A percentile compares a stretch with the other conserved stretches of the same genome.
Conservation (phyloP, 306 rosid species). For the Rosa chinensis region DNA sequence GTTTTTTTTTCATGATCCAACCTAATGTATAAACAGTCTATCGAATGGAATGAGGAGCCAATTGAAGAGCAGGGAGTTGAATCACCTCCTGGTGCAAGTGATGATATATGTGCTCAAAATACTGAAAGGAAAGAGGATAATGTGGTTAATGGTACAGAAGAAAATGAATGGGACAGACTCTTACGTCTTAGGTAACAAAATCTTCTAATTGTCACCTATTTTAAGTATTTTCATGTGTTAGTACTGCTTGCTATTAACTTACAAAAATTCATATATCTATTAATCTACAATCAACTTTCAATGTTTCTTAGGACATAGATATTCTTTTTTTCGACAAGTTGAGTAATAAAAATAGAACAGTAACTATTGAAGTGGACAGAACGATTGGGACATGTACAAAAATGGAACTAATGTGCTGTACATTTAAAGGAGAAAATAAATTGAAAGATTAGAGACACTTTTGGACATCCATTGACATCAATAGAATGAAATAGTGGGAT, state of each 20-base stretch:
- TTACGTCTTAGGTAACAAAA: conserved; percentile 76
- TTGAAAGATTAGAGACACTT: background rate
- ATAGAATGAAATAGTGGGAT: background rate
- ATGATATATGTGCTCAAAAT: conserved; percentile 55
- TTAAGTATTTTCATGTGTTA: background rate
- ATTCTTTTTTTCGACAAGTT: background rate
- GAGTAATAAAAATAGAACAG: background rate
- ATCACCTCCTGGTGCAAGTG: conserved; percentile 61
- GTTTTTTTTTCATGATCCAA: background rate
- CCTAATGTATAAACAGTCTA: conserved; percentile 47
- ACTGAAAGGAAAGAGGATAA: conserved; percentile 82
- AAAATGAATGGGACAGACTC: conserved; percentile 96
- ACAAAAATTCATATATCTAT: background rate
- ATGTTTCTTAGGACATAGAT: background rate
- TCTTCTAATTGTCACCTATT: conserved; percentile 23
- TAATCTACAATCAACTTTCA: background rate
- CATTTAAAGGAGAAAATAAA: background rate
- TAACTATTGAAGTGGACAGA: background rate
- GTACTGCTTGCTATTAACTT: background rate
- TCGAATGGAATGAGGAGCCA: conserved; percentile 96
- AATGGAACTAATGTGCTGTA: background rate
- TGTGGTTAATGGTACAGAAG: conserved; percentile 53
- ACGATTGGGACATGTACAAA: background rate
- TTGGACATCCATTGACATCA: background rate
- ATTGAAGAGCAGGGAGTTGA: conserved; percentile 84